Evolutionary conservation across 2,329 filamentous ascomycete species (phyloP).

Genomic region (Neopestalotiopsis clavispora): DNA sequence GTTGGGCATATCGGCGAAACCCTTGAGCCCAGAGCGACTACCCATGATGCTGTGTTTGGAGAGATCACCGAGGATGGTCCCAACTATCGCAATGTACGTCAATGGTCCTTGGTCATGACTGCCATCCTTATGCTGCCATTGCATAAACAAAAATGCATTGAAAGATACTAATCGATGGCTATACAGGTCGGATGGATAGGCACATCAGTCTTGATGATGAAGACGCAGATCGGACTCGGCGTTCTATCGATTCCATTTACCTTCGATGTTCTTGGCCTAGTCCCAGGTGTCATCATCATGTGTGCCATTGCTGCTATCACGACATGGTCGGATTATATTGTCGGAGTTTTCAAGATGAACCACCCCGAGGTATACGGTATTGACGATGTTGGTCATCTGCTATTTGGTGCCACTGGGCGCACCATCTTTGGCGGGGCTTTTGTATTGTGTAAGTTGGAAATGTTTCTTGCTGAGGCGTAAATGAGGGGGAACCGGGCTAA

Average conservation of each 20-base stretch:
- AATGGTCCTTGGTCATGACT: not conserved
- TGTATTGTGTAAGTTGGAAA: not conserved
- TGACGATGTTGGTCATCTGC: slow-evolving; percentile 52
- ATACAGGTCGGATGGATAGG: slow-evolving; percentile 47
- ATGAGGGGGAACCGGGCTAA: no score
- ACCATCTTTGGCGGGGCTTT: slow-evolving; percentile 27
- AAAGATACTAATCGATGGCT: not conserved
- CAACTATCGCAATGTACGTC: slow-evolving; percentile 31
- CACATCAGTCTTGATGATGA: slow-evolving; percentile 49
- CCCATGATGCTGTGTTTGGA: slow-evolving; percentile 40
- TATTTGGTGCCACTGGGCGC: slow-evolving; percentile 53
- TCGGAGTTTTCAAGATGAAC: slow-evolving; percentile 54
- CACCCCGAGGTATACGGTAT: slow-evolving; percentile 57
- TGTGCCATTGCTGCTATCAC: slow-evolving; percentile 46
- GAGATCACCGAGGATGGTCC: slow-evolving; percentile 37
- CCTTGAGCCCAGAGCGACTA: not conserved
- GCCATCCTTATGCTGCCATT: no score
- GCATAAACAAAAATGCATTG: no score
- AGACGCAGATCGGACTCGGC: slow-evolving; percentile 48
- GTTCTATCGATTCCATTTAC: slow-evolving; percentile 54
- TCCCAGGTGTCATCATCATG: slow-evolving; percentile 53
- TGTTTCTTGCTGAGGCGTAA: not conserved
- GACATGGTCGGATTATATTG: slow-evolving; percentile 53
- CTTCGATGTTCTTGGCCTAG: slow-evolving; percentile 50
- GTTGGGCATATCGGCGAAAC: not conserved